Base-by-base conservation (phyloP, 495 filamentous ascomycete genomes). In the Xylaria grammica region DNA sequence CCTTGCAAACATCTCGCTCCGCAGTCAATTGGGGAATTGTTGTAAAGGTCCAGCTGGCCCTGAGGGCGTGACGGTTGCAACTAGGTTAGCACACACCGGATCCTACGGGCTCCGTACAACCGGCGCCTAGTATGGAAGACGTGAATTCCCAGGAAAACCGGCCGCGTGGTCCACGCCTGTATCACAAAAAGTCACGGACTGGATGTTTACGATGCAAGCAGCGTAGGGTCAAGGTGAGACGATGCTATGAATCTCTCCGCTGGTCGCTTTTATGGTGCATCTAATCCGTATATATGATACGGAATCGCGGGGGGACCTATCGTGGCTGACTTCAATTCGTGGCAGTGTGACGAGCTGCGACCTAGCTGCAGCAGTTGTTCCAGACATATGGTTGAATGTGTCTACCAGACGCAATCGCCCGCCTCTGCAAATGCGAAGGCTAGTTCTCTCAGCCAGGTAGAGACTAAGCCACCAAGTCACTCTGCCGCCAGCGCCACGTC, bases 361-460 rank as follows among this genome's bases (percentile, higher is more conserved):
- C 78, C 78, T 2, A 70, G 67, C 27, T 79, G 78, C 36, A 68
- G 72, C 22, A 71, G 67, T n/a, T 80, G 78, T 65, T 74, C 69
- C 20, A 77, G 75, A 45, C 73, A 80, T 65, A 54, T 66, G 48
- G 74, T 80, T 2, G 62, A 72, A 32, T 80, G 78, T 50, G 63
- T 71, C 13, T 80, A 80, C 61, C 63, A 42, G 63, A 67, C 27
- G n/a, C 60, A 50, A 38, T 15, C 13, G 53, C 27, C 32, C 17
- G 34, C 17, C 49, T 44, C 29, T 15, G 24, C 45, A 56, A 38
- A 13, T 49, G 42, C 24, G 50, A 56, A 64, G 30, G 20, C 51
- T 26, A 22, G 11, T 29, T 1, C 49, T 8, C 50, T 36, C 26
- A 13, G 8, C 40, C 32, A 46, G 26, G n/a, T 34, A 15, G 65